Evolutionary conservation across 306 rosid species (phyloP), one percentile per base, ranked within the genome.

Genomic region (Castanea mollissima): DNA sequence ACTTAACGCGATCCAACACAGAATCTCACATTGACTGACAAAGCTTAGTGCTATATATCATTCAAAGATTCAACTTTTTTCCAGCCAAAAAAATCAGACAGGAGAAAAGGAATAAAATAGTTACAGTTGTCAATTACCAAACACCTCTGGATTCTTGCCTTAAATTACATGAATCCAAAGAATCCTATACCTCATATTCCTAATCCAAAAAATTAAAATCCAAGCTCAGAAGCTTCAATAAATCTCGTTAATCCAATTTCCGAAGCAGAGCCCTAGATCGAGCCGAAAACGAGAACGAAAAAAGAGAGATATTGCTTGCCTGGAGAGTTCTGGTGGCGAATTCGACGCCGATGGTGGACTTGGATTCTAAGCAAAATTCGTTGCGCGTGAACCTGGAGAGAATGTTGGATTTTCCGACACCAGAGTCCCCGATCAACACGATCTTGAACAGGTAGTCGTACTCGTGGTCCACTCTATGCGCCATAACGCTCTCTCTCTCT

Each of bases 351-450:
- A 93, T 95, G 21, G 99, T 95, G 67, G 99, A 95, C 88, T 93
- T 95, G 69, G 98, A 95, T 79, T 95, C 98, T 91, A 95, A 87
- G 81, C 99, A 95, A 59, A 95, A 95, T 87, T 95, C 99, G n/a
- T 93, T 93, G 69, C 99, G 88, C 16, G 99, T 95, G 76, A 90
- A 95, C 91, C 99, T 89, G 20, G 99, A 95, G 49, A 95, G 98
- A 81, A 95, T 95, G 87, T 95, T 95, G 57, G 99, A 95, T 85
- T 95, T 95, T 1, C 99, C 99, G 0, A 95, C 99, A 14, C 99
- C 99, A 18, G 99, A 95, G 86, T 95, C 98, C 6, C 97, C 99
- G 87, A 92, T 95, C 94, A 95, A 78, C 68, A 93, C 99, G 90
- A 93, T 95, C 99, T 95, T 93, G 87, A 95, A 95, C 56, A 95